These are phyloP conservation scores for Glarea lozoyensis DNA, from an alignment of 495 filamentous ascomycete species.

Conservation along the genomic window DNA sequence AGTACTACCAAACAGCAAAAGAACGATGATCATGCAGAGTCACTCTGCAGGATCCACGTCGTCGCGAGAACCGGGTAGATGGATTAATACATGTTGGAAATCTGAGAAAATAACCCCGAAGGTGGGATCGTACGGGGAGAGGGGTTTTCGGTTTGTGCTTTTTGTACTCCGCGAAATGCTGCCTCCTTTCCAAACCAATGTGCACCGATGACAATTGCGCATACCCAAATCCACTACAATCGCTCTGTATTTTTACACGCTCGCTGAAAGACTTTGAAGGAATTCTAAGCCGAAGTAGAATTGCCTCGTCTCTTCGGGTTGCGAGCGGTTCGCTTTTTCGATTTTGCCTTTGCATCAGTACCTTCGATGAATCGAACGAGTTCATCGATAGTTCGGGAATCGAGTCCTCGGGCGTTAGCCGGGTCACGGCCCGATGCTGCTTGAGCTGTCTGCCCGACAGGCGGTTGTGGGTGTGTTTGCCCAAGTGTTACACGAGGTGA, in stretches of 20 bases:
- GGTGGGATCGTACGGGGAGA: no score
- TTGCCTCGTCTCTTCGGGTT: constrained; percentile 67
- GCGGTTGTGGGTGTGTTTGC: constrained; percentile 31
- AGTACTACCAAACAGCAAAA: no score
- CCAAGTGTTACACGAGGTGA: constrained; percentile 42
- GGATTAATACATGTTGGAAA: no score
- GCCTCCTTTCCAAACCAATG: background rate
- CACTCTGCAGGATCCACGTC: no score
- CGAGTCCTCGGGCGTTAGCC: constrained; percentile 30
- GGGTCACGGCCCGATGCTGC: constrained; percentile 26
- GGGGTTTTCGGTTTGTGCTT: no score
- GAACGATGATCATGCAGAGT: no score
- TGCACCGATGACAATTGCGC: background rate
- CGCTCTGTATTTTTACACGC: background rate
- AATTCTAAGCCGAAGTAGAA: constrained; percentile 11
- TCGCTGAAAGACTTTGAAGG: no score
- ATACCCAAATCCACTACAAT: background rate
- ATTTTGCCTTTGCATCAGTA: constrained; percentile 47
- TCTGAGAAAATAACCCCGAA: no score
- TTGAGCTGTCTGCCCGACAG: constrained; percentile 44
- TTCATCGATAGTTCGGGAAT: constrained; percentile 76
- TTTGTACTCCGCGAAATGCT: constrained; percentile 4
- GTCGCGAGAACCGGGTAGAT: no score
- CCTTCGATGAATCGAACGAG: constrained; percentile 83
- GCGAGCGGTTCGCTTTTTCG: constrained; percentile 60